These are phyloP conservation scores for Porphyra umbilicalis DNA, from an alignment of 31 red algal species.

Conservation along the genomic window DNA sequence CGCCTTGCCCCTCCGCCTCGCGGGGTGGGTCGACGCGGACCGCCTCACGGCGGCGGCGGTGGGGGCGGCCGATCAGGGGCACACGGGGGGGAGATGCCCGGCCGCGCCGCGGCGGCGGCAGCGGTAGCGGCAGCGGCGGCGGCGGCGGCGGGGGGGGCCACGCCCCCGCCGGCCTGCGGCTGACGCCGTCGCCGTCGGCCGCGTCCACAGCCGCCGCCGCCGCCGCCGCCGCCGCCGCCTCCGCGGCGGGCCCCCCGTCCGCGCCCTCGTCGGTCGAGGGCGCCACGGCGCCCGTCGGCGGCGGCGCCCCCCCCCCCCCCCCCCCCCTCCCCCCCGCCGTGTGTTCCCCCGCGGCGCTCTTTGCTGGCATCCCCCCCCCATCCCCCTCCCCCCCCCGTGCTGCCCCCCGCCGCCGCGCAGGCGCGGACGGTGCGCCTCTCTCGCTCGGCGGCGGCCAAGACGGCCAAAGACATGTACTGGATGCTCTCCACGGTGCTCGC, in stretches of 20 bases:
- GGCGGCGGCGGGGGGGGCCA: no score
- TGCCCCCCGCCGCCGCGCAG: neutral
- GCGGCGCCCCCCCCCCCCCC: neutral
- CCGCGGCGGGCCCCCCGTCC: neutral
- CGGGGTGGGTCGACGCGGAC: neutral
- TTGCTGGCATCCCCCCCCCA: no score
- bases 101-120: no score
- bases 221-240: neutral
- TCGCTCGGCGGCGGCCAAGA: neutral
- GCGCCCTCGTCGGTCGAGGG: neutral
- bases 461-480: neutral
- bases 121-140: neutral
- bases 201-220: neutral
- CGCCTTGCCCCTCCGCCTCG: neutral
- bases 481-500: neutral
- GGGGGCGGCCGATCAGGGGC: neutral
- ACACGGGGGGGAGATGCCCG: neutral
- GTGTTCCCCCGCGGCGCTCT: neutral
- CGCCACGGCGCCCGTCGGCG: neutral
- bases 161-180: no score
- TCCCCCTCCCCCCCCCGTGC: neutral
- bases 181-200: neutral
- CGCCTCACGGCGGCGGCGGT: neutral
- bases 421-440: neutral
- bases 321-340: neutral